Conservation (phyloP, 805 yeast species). For the Barnettozyma wickerhamii region DNA sequence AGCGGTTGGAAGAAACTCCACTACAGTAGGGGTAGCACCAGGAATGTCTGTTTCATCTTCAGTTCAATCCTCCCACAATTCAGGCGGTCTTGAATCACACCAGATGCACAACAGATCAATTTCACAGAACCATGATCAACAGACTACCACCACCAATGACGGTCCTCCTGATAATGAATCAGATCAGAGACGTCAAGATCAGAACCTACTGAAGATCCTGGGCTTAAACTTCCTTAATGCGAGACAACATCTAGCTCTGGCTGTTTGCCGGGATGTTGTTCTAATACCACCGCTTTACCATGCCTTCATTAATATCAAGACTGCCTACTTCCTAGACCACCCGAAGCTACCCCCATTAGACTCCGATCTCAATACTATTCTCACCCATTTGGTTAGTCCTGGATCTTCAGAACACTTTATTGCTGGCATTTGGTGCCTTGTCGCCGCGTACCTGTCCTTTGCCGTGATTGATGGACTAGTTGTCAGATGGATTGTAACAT, state of each 20-base stretch:
- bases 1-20: conserved; percentile 7
- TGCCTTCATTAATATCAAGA: conserved; percentile 37
- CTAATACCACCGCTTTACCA: conserved; percentile 63
- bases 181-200: conserved; percentile 4
- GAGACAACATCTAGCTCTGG: conserved; percentile 68
- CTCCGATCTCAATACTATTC: not conserved
- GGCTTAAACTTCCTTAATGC: conserved; percentile 73
- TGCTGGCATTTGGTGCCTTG: conserved; percentile 91
- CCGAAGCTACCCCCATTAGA: not conserved
- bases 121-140: not conserved
- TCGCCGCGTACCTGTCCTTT: conserved; percentile 78
- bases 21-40: too few species aligned
- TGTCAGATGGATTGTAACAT: conserved; percentile 91
- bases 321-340: conserved; percentile 9
- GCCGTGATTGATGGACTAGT: conserved; percentile 84
- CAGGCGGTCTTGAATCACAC: too few species aligned
- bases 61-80: conserved; percentile 1
- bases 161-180: conserved; percentile 7
- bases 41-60: conserved; percentile 5
- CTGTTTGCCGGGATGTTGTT: conserved; percentile 75
- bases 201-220: conserved; percentile 43
- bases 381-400: conserved; percentile 43
- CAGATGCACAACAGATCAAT: not conserved
- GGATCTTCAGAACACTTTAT: conserved; percentile 74
- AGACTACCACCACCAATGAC: not conserved